phyloP scores from a whole-genome alignment of 148 eudicot species.

The Talinum fruticosum region DNA sequence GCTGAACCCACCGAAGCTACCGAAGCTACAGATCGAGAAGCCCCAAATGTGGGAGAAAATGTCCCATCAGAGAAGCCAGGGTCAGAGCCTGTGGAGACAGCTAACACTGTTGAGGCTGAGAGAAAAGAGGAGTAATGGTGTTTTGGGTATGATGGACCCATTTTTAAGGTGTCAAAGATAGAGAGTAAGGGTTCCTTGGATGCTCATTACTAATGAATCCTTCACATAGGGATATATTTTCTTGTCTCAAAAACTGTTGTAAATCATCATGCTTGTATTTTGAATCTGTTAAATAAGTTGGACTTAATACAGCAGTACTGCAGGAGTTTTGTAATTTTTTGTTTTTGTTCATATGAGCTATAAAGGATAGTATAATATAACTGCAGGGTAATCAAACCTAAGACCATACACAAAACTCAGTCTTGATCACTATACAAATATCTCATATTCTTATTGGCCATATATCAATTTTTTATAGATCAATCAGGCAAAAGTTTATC shows the following conservation, averaged over 20 bases:
- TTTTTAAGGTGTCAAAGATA: not conserved
- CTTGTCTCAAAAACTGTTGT: slow-evolving; percentile 9
- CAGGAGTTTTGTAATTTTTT: not conserved
- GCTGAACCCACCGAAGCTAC: slow-evolving; percentile 38
- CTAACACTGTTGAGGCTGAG: slow-evolving; percentile 31
- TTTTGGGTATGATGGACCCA: slow-evolving; percentile 3
- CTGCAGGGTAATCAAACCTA: no score
- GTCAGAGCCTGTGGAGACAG: slow-evolving; percentile 25
- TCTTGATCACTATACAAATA: no score
- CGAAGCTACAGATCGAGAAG: slow-evolving; percentile 31
- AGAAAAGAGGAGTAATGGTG: slow-evolving; percentile 36
- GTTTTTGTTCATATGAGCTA: not conserved
- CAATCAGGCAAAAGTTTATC: no score
- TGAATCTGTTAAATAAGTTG: slow-evolving; percentile 20
- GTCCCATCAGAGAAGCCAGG: slow-evolving; percentile 23
- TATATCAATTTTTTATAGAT: no score
- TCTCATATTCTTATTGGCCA: no score
- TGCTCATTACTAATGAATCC: not conserved
- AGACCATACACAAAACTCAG: no score
- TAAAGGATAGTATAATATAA: no score
- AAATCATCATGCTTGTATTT: slow-evolving; percentile 21
- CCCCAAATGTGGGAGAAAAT: slow-evolving; percentile 31
- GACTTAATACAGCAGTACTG: not conserved
- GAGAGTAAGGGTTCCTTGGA: not conserved
- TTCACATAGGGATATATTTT: not conserved